Evolutionary conservation across 208 protist genomes (phyloP), one percentile per base, ranked within the genome.

Genomic region (Blechomonas ayalai): DNA sequence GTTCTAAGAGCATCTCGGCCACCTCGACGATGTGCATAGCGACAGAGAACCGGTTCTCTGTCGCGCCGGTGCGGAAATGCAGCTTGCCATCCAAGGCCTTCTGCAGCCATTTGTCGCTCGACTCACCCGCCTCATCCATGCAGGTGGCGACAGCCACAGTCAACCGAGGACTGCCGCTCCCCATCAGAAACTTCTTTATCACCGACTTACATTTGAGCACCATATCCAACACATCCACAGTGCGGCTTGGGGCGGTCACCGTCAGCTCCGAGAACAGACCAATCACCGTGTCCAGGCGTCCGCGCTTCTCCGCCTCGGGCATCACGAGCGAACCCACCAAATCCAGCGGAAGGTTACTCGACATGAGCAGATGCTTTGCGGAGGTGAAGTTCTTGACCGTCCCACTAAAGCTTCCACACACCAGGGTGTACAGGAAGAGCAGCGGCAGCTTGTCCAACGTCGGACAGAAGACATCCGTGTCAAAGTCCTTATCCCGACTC

Each of bases 111-210:
- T 80, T 72, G 40, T 94, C 79, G 44, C 71, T 74, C 16, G 62
- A 44, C 49, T 94, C 78, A n/a, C 65, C 64, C 3, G 61, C 68
- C 40, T 90, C 86, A 31, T 87, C 73, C 73, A 88, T 86, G 69
- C 86, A 91, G 70, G 90, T 89, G n/a, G 79, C 81, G 28, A 90
- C 65, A 7, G 75, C 82, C 12, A 85, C 82, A n/a, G 87, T 76
- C 27, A 94, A 55, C 15, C 82, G 79, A 8, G 86, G 72, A 53
- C 82, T 87, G 31, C 78, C 68, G 41, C 78, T 80, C 44, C 58
- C 49, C 9, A 63, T 49, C 31, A 93, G 62, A 24, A 93, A 74
- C 12, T 60, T 74, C 61, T 83, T 82, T 16, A 74, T 62, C 3
- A 62, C 59, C 7, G 56, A 68, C 59, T 88, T 84, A 46, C 52